phyloP scores from a whole-genome alignment of 2,329 filamentous ascomycete genomes.

The Aspergillus neotritici region DNA sequence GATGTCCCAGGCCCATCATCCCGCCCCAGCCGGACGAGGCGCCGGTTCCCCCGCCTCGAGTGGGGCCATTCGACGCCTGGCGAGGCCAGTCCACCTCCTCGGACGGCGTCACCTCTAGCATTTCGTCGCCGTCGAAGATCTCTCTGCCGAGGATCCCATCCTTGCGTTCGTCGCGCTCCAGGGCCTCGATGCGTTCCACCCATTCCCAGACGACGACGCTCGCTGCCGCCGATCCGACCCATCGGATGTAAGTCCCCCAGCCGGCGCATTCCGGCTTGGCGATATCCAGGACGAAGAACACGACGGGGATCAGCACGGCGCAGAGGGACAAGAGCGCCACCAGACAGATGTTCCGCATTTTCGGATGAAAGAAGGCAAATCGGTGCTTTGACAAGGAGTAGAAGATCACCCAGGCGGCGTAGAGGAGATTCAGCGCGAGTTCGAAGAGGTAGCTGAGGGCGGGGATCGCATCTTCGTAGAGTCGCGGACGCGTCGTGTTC shows the following conservation, averaged over 20 bases:
- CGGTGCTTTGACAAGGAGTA: conserved; percentile 87
- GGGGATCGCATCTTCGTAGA: conserved; percentile 84
- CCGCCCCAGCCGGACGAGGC: conserved; percentile 36
- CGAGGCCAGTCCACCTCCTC: conserved; percentile 50
- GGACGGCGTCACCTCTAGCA: conserved; percentile 64
- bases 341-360: conserved; percentile 83
- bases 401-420: conserved; percentile 90
- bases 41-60: conserved; percentile 33
- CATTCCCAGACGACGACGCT: conserved; percentile 98
- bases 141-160: conserved; percentile 87
- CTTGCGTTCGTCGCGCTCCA: conserved; percentile 90
- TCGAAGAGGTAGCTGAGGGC: conserved; percentile 89
- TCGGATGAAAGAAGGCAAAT: conserved; percentile 82
- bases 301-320: conserved; percentile 79
- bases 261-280: conserved; percentile 77
- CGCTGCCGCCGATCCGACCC: conserved; percentile 90
- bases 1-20: conserved; percentile 32
- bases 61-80: conserved; percentile 31
- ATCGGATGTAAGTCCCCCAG: conserved; percentile 92
- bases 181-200: conserved; percentile 88
- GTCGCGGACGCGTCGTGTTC: conserved; percentile 53
- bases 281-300: conserved; percentile 91
- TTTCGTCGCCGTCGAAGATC: conserved; percentile 90
- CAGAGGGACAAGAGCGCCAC: conserved; percentile 72
- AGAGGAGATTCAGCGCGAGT: conserved; percentile 76